Conservation (phyloP, 1,139 yeast genomes). For the Komagataea norvegica region DNA sequence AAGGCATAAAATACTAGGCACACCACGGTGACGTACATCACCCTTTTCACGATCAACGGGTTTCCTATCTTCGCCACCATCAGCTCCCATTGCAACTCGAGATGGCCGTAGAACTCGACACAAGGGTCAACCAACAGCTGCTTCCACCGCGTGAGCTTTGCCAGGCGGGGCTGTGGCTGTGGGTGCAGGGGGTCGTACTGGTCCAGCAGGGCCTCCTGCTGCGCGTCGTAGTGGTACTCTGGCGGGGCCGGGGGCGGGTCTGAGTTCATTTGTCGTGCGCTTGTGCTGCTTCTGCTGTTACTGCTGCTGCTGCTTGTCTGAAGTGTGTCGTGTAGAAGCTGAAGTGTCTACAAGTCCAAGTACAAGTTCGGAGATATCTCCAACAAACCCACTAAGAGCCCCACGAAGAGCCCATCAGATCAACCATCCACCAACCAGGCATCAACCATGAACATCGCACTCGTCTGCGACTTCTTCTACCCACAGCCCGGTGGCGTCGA, state of each 20-base stretch:
- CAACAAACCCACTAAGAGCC: too few relatives aligned
- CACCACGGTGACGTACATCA: conserved; percentile 63
- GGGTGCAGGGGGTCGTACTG: conserved; percentile 1
- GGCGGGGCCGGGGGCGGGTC: conserved; percentile 7
- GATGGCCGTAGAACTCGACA: conserved; percentile 48
- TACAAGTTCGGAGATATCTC: too few relatives aligned
- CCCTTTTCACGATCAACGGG: conserved; percentile 76
- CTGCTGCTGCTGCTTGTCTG: too few relatives aligned
- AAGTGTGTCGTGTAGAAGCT: too few relatives aligned
- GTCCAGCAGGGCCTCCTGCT: conserved; percentile 16
- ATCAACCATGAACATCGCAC: conserved; percentile 5
- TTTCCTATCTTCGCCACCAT: conserved; percentile 67
- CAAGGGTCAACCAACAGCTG: conserved; percentile 55
- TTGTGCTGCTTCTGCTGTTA: too few relatives aligned
- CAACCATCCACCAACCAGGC: too few relatives aligned
- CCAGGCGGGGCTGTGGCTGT: conserved; percentile 2
- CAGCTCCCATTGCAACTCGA: conserved; percentile 48
- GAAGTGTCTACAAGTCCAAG: too few relatives aligned
- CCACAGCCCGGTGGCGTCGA: conserved; percentile 99
- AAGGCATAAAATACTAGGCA: conserved; percentile 54
- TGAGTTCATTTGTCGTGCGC: neutral
- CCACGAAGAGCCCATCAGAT: too few relatives aligned
- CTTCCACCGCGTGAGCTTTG: conserved; percentile 7
- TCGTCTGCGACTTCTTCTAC: conserved; percentile 96
- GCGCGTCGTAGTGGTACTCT: conserved; percentile 19